phyloP scores from a whole-genome alignment of 805 yeast genomes.

The Starmerella potacharoeniae region DNA sequence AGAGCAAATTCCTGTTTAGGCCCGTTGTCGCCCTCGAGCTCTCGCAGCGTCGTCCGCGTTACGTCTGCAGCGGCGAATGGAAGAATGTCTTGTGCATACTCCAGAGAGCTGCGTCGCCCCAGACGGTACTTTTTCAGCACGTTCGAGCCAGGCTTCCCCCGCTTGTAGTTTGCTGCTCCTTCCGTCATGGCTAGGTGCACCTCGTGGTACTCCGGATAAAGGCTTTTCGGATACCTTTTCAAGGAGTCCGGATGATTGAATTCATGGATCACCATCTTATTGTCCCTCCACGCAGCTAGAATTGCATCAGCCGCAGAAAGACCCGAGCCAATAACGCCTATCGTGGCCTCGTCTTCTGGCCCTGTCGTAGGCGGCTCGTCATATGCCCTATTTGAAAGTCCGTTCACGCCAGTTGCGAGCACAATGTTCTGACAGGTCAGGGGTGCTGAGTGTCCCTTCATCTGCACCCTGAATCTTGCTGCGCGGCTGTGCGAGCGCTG shows the following conservation, averaged over 20 bases:
- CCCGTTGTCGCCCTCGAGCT: neutral
- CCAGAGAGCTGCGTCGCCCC: neutral
- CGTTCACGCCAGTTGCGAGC: constrained; percentile 4
- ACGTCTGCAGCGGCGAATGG: neutral
- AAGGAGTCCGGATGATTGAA: constrained; percentile 11
- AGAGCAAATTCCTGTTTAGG: neutral
- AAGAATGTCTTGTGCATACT: neutral
- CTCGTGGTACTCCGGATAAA: constrained; percentile 27
- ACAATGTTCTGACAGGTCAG: neutral
- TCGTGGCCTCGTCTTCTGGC: neutral
- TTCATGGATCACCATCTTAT: neutral
- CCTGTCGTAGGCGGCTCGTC: constrained; percentile 9
- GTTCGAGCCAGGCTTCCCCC: neutral
- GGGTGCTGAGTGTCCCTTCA: neutral
- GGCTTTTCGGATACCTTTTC: constrained; percentile 24
- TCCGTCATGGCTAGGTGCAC: constrained; percentile 24
- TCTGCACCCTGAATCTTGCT: neutral
- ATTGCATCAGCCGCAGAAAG: constrained; percentile 30
- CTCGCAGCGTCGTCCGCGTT: neutral
- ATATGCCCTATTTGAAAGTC: constrained; percentile 2
- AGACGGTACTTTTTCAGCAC: neutral
- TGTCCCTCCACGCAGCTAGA: constrained; percentile 1
- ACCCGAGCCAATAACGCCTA: constrained; percentile 27
- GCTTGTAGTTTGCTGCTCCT: neutral
- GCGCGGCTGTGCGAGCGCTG: neutral